Evolutionary conservation across 352 stramenopile genomes (phyloP).

Genomic region (Globisporangium splendens): DNA sequence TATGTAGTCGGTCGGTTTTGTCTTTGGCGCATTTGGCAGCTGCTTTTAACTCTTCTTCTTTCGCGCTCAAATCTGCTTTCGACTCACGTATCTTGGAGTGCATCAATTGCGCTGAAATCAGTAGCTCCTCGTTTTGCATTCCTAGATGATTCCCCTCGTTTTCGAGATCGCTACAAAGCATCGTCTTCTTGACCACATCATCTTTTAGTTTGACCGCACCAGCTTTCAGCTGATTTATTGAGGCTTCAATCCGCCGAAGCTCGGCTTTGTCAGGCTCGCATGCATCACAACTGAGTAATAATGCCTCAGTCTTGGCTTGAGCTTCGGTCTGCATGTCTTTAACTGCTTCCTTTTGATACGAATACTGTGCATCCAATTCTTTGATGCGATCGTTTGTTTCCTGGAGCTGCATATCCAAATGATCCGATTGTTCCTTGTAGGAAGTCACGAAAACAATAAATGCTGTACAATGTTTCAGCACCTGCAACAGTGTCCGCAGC

Average conservation of each 20-base stretch:
- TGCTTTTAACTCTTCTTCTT: conserved; percentile 5
- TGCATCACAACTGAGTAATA: not conserved
- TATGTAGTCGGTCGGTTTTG: not conserved
- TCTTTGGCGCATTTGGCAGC: not conserved
- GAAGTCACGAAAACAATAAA: not conserved
- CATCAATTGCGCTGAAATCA: not conserved
- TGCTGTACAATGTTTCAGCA: not conserved
- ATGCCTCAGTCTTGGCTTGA: conserved; percentile 4
- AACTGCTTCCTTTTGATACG: not conserved
- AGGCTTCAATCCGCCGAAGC: not conserved
- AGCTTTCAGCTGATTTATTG: conserved; percentile 2
- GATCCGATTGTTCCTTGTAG: conserved; percentile 6
- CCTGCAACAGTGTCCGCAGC: not conserved
- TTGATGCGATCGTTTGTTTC: not conserved
- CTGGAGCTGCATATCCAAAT: conserved; percentile 1
- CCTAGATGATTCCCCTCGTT: not conserved
- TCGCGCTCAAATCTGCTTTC: not conserved
- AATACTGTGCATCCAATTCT: not conserved
- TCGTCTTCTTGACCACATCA: not conserved
- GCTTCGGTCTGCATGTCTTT: conserved; percentile 1
- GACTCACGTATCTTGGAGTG: not conserved
- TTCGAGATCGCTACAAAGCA: not conserved
- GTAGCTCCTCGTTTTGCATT: conserved; percentile 5
- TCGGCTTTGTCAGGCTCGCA: conserved; percentile 4
- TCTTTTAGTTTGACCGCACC: conserved; percentile 4